These are phyloP conservation scores for Trametes coccinea DNA, from an alignment of 768 basidiomycete species.

Conservation along the genomic window DNA sequence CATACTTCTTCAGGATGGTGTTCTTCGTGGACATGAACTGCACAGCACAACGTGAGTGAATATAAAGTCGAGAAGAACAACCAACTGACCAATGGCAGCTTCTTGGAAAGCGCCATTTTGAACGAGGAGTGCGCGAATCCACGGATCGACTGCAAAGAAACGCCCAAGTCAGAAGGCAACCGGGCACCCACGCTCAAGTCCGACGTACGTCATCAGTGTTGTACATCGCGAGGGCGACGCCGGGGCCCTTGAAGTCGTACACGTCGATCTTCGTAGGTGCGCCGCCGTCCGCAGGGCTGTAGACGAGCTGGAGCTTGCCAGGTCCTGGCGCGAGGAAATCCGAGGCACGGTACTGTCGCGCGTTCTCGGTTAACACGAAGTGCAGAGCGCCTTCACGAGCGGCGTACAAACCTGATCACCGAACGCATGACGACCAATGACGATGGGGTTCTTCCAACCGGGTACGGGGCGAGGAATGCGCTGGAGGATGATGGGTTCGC, in stretches of 20 bases:
- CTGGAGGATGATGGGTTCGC: constrained; percentile 93
- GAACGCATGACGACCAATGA: constrained; percentile 96
- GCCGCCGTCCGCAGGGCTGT: constrained; percentile 79
- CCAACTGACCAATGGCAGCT: constrained; percentile 64
- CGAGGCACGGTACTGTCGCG: constrained; percentile 81
- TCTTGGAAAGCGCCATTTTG: constrained; percentile 89
- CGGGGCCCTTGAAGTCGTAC: constrained; percentile 90
- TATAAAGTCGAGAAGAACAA: background rate
- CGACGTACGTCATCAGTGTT: constrained; percentile 85
- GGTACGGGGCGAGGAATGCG: constrained; percentile 93
- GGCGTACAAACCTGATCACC: constrained; percentile 75
- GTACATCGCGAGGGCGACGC: constrained; percentile 97
- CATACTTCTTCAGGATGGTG: constrained; percentile 96
- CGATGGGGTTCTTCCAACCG: constrained; percentile 95
- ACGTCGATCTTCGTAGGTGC: constrained; percentile 71
- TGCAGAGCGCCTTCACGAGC: background rate
- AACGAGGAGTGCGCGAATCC: constrained; percentile 98
- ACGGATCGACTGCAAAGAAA: constrained; percentile 64
- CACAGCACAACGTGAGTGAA: background rate
- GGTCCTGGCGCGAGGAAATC: constrained; percentile 90
- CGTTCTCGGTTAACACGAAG: background rate
- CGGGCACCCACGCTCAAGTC: background rate
- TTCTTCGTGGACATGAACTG: constrained; percentile 99
- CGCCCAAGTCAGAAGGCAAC: background rate
- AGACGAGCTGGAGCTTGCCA: constrained; percentile 92